These are phyloP conservation scores for Pezicula carpinea DNA, from an alignment of 2,329 filamentous ascomycete species.

Conservation along the genomic window DNA sequence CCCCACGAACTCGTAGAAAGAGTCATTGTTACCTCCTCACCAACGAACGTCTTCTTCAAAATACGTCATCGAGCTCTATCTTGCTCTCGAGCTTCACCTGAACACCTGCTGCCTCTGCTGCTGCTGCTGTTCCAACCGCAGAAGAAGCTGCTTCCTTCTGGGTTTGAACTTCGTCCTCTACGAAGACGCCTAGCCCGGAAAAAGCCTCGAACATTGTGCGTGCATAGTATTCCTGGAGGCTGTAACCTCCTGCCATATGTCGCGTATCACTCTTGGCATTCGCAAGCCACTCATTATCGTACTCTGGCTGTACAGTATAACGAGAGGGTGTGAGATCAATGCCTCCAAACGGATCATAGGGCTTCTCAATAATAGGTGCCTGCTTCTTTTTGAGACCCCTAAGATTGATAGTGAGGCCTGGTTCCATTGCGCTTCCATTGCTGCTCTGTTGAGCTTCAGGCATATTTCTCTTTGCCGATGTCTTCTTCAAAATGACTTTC, in stretches of 20 bases:
- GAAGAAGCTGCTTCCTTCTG: slow-evolving; percentile 23
- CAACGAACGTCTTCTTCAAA: slow-evolving; percentile 13
- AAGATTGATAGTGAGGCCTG: slow-evolving; percentile 55
- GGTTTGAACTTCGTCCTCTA: slow-evolving; percentile 60
- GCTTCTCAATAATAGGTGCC: slow-evolving; percentile 59
- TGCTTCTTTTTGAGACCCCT: slow-evolving; percentile 68
- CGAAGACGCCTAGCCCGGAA: slow-evolving; percentile 79
- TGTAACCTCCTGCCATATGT: slow-evolving; percentile 77
- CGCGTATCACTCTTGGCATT: slow-evolving; percentile 59
- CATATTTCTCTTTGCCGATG: slow-evolving; percentile 49
- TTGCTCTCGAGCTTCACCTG: slow-evolving; percentile 26
- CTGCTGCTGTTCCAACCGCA: slow-evolving; percentile 31
- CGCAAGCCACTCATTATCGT: slow-evolving; percentile 72
- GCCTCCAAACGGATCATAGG: slow-evolving; percentile 87
- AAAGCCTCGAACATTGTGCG: slow-evolving; percentile 85
- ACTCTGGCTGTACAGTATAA: slow-evolving; percentile 63
- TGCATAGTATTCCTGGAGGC: slow-evolving; percentile 74
- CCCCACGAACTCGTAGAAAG: not conserved
- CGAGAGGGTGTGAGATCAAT: slow-evolving; percentile 63
- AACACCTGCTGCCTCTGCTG: slow-evolving; percentile 30
- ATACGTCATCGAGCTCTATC: slow-evolving; percentile 47
- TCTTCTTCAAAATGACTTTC: slow-evolving; percentile 67
- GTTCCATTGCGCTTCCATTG: slow-evolving; percentile 12
- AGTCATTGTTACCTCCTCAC: not conserved
- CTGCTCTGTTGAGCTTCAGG: slow-evolving; percentile 19